Percentiles rank a stretch among this genome's conserved stretches.
Conservation (phyloP, 2,329 filamentous ascomycete species). For the Monilinia aucupariae region DNA sequence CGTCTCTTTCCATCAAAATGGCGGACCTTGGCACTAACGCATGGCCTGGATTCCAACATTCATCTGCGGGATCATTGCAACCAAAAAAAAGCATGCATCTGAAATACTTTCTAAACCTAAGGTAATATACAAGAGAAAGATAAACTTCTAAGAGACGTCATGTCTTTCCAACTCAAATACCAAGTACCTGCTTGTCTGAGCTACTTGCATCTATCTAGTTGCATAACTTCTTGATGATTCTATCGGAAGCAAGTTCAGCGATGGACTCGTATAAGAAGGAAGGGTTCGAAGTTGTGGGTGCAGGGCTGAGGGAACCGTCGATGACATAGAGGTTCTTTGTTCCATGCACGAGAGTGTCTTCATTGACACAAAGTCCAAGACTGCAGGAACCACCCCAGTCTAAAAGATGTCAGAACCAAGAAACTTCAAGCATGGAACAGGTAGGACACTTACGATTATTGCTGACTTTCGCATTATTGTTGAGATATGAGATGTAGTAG, state of each 20-base stretch:
- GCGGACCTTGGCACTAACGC: neutral
- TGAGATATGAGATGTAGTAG: neutral
- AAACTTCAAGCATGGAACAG: neutral
- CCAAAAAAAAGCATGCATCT: neutral
- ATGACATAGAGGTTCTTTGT: neutral
- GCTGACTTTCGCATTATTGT: neutral
- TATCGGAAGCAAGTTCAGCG: neutral
- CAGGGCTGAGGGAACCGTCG: conserved; percentile 4
- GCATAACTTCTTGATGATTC: neutral
- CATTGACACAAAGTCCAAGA: neutral
- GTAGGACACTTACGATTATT: neutral
- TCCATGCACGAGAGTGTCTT: neutral
- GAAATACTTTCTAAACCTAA: neutral
- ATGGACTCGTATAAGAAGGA: neutral
- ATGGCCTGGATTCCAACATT: neutral
- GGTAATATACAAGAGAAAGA: neutral
- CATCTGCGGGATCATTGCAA: neutral
- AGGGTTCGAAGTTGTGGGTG: conserved; percentile 4
- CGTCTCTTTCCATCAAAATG: neutral
- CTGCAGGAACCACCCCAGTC: conserved; percentile 12
- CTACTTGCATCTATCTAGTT: neutral
- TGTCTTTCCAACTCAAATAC: neutral
- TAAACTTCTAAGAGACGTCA: neutral
- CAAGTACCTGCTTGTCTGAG: neutral
- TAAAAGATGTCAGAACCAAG: neutral